Base-by-base conservation (phyloP, 148 eudicot species). In the Oxyria digyna region DNA sequence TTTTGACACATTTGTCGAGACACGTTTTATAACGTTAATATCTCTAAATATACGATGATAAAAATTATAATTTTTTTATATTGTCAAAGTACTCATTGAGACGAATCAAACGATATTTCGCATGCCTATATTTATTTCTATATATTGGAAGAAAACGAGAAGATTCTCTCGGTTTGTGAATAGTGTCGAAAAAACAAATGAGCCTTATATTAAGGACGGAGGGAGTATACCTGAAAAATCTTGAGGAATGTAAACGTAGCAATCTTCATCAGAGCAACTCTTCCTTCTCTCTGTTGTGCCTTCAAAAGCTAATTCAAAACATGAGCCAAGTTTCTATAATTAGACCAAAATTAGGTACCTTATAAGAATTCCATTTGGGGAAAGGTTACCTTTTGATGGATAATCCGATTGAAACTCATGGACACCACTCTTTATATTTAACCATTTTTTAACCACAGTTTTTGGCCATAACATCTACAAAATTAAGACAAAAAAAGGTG, bases 401-500 rank as follows among this genome's bases (percentile, higher is more conserved):
- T 78, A 73, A 72, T 87, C 92, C 1, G 89, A 85, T 41, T 78
- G 72, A 64, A 77, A 78, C 50, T 83, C 85, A 63, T 85, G 76
- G 11, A 67, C 75, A 6, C 78, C 78, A 5, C 67, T 68, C 54
- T 75, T 83, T n/a, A 85, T 74, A 46, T 85, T 87, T 68, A 87
- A 66, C 92, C 87, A 83, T 81, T 83, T 87, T 64, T 72, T 82
- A 40, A 72, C 87, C 43, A 81, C 81, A 67, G 64, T 64, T 74
- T 83, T 87, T 2, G 92, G 79, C 92, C 92, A 87, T 1, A 85
- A 84, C 27, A 75, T 76, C 92, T 85, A 76, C 80, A 80, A 55
- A 41, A 38, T 26, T 2, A 6, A n/a, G 23, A 17, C 20, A 46
- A n/a, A 46, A 43, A 46, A 46, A 6, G 8, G 0, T 2, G 0